Percentiles rank a stretch among this genome's conserved stretches.
These are phyloP conservation scores for Myochromella boudieri DNA, from an alignment of 768 basidiomycete species.

Conservation along the genomic window DNA sequence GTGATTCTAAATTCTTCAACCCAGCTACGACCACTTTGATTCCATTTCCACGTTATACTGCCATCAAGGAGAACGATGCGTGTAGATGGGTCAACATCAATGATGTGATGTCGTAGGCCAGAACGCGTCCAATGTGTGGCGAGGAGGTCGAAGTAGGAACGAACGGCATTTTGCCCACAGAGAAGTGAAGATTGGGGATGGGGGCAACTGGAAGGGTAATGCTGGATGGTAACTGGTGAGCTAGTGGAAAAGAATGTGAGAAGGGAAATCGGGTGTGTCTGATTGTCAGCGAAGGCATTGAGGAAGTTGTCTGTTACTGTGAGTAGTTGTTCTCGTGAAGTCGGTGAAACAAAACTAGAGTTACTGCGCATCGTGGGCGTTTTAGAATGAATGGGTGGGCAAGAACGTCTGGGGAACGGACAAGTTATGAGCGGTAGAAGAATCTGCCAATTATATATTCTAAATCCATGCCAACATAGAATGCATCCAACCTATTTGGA, in stretches of 20 bases:
- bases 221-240: slow-evolving; percentile 38
- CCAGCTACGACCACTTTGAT: slow-evolving; percentile 40
- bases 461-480: background rate
- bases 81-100: slow-evolving; percentile 22
- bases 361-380: slow-evolving; percentile 1
- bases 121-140: slow-evolving; percentile 44
- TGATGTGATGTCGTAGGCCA: slow-evolving; percentile 22
- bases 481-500: slow-evolving; percentile 13
- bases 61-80: slow-evolving; percentile 34
- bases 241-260: slow-evolving; percentile 40
- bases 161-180: slow-evolving; percentile 42
- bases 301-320: slow-evolving; percentile 35
- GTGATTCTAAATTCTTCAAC: slow-evolving; percentile 46
- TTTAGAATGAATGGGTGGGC: background rate
- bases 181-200: slow-evolving; percentile 34
- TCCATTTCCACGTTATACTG: slow-evolving; percentile 47
- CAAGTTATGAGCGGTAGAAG: slow-evolving; percentile 1
- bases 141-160: slow-evolving; percentile 50
- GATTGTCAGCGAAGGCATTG: slow-evolving; percentile 33
- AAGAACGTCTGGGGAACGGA: background rate
- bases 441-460: slow-evolving; percentile 25
- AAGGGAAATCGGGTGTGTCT: slow-evolving; percentile 29
- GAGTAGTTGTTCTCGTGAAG: slow-evolving; percentile 29
- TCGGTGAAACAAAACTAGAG: slow-evolving; percentile 12
- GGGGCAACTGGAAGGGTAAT: slow-evolving; percentile 34